Evolutionary conservation across 2,329 filamentous ascomycete species (phyloP), one percentile per base, ranked within the genome.

Genomic region (Verticillium alfalfae): DNA sequence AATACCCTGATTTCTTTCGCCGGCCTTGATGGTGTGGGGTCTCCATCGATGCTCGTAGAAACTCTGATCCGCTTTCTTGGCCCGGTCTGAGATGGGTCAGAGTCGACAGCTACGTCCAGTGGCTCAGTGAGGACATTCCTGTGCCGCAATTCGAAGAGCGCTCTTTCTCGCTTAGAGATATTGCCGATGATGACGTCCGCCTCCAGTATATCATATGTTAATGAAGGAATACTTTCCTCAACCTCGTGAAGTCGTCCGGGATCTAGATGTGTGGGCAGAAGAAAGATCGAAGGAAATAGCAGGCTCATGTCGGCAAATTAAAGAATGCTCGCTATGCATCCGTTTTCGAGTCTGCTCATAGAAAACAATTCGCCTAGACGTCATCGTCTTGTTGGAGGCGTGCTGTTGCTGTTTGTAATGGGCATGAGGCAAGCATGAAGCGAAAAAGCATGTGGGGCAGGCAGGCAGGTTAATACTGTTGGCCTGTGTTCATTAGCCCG

Each of bases 131-230:
- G 72, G 2, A 97, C 67, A 15, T 86, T 88, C 56, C 85, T 82
- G 7, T 85, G 82, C 60, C 91, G 83, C 64, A 98, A 78, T 74
- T 98, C 94, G 67, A 96, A 88, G 56, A 84, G 80, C 1, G 92
- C 92, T 18, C 94, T 84, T 68, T 86, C 83, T 66, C 85, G 88
- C 61, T 85, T 88, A 0, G 81, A 81, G 38, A 96, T 82, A 66
- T 88, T 91, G 2, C 90, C 92, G 36, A 98, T 72, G 2, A 97
- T 80, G 3, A 97, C 73, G 5, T 84, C 80, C 1, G 92, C 92
- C 72, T 94, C 89, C 15, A 80, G 79, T 59, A 89, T 79, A 71
- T 94, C 85, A 62, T 89, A 88, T 0, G 91, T 93, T 60, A 95
- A 71, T 0, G 81, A 82, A 4, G 82, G 78, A 10, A 96, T 83